These are phyloP conservation scores for Laguncularia racemosa DNA, from an alignment of 345 rosid genomes.

Conservation along the genomic window DNA sequence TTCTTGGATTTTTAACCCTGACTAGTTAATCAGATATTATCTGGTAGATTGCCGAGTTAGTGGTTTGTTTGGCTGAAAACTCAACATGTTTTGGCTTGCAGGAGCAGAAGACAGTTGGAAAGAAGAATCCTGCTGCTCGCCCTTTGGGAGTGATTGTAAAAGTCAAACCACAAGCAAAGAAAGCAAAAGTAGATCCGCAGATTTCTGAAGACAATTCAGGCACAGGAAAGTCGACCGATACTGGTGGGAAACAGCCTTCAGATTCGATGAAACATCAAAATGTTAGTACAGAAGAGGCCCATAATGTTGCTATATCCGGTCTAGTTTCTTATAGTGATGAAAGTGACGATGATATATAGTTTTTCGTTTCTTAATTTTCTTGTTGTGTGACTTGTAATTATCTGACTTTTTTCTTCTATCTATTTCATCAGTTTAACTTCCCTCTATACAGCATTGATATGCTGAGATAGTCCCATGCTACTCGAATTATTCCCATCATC, in stretches of 20 bases:
- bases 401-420: no score
- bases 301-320: slow-evolving; percentile 27
- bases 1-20: neutral
- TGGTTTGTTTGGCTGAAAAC: neutral
- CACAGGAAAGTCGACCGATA: slow-evolving; percentile 10
- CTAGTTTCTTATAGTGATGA: slow-evolving; percentile 89
- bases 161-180: slow-evolving; percentile 78
- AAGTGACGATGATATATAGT: slow-evolving; percentile 10
- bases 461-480: no score
- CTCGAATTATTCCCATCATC: no score
- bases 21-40: neutral
- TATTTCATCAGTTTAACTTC: no score
- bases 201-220: slow-evolving; percentile 22
- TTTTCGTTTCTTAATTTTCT: neutral
- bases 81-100: slow-evolving; percentile 15
- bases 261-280: slow-evolving; percentile 14
- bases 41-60: neutral
- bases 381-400: no score
- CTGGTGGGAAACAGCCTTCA: slow-evolving; percentile 24
- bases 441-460: no score
- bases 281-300: slow-evolving; percentile 13
- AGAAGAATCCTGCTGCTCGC: slow-evolving; percentile 49
- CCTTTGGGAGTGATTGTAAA: slow-evolving; percentile 55
- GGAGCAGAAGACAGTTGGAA: slow-evolving; percentile 45
- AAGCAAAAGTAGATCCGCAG: slow-evolving; percentile 39